These are phyloP conservation scores for Penicillium vulpinum DNA, from an alignment of 2,329 filamentous ascomycete genomes.

Conservation along the genomic window DNA sequence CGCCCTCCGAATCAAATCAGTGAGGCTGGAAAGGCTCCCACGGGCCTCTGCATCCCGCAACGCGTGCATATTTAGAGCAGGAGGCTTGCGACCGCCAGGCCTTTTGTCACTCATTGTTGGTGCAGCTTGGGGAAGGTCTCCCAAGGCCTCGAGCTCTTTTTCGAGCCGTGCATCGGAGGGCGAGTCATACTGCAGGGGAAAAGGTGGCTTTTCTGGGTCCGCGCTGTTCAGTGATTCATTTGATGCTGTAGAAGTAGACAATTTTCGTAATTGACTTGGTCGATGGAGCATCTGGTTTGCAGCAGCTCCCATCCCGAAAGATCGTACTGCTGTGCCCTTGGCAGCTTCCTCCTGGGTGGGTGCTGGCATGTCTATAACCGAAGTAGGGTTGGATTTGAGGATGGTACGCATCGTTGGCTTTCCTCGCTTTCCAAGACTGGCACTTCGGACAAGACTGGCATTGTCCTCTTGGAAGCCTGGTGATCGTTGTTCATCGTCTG, in stretches of 20 bases:
- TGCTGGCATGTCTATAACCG: slow-evolving; percentile 13
- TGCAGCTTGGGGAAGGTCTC: slow-evolving; percentile 27
- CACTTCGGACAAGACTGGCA: slow-evolving; percentile 39
- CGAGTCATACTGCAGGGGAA: slow-evolving; percentile 22
- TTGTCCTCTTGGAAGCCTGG: slow-evolving; percentile 21
- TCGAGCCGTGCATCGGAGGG: slow-evolving; percentile 16
- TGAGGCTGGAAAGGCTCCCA: slow-evolving; percentile 86
- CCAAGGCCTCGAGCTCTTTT: slow-evolving; percentile 23
- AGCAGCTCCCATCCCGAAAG: slow-evolving; percentile 1
- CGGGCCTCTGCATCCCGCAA: slow-evolving; percentile 78
- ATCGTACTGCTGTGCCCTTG: neutral
- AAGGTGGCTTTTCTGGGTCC: slow-evolving; percentile 37
- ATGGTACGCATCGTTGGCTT: slow-evolving; percentile 46
- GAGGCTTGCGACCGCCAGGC: slow-evolving; percentile 55
- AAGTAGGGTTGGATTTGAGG: slow-evolving; percentile 29
- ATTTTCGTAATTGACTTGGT: slow-evolving; percentile 12
- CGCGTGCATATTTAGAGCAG: slow-evolving; percentile 76
- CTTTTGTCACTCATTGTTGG: slow-evolving; percentile 44
- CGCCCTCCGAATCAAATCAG: slow-evolving; percentile 85
- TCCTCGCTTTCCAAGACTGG: slow-evolving; percentile 45
- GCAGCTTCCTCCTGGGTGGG: slow-evolving; percentile 7
- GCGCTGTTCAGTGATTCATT: slow-evolving; percentile 21
- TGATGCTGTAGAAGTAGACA: slow-evolving; percentile 20
- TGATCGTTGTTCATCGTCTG: slow-evolving; percentile 23
- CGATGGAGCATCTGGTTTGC: neutral